Conservation (phyloP, 441 rosid genomes). For the Breynia disticha region DNA sequence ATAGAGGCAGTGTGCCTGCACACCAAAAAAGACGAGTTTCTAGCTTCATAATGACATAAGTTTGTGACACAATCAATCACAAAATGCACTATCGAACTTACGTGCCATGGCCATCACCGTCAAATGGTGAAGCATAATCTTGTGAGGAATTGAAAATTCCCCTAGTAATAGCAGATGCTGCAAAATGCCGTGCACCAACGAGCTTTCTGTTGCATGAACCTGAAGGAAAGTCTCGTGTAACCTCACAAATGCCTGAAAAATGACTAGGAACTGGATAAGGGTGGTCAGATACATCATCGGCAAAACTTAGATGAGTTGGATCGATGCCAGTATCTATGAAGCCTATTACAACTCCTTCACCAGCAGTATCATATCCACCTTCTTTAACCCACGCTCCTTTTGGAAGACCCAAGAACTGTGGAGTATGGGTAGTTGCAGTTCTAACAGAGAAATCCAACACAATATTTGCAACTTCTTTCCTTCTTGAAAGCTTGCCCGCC, state of each 20-base stretch:
- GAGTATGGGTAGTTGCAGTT: conserved; percentile 45
- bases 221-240: conserved; percentile 49
- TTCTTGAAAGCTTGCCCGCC: conserved; percentile 42
- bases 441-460: conserved; percentile 39
- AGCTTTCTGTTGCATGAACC: conserved; percentile 65
- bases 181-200: conserved; percentile 49
- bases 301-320: conserved; percentile 45
- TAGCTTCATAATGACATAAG: neutral
- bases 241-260: conserved; percentile 55
- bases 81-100: conserved; percentile 20
- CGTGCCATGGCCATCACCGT: conserved; percentile 63
- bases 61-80: neutral
- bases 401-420: conserved; percentile 44
- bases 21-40: neutral
- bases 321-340: conserved; percentile 47
- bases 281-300: conserved; percentile 41
- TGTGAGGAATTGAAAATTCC: conserved; percentile 41
- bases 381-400: conserved; percentile 30
- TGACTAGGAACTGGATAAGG: conserved; percentile 69
- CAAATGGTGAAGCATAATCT: conserved; percentile 47
- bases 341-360: conserved; percentile 47
- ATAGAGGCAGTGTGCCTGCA: conserved; percentile 90
- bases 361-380: conserved; percentile 39
- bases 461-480: conserved; percentile 43
- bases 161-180: conserved; percentile 39